Conservation (phyloP, 768 basidiomycete species). For the Mycena alexandri region DNA sequence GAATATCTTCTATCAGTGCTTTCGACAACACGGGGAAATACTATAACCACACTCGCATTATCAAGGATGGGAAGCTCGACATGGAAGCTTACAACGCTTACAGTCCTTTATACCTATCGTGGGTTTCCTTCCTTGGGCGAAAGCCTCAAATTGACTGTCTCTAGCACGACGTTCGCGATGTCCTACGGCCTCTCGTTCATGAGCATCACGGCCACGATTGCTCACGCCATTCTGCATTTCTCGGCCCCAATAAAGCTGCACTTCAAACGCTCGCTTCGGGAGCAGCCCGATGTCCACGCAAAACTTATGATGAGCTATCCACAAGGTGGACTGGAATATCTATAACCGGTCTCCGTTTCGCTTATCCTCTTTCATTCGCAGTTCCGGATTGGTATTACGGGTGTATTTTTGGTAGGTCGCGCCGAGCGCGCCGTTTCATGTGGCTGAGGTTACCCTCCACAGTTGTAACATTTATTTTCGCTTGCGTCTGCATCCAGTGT, state of each 20-base stretch:
- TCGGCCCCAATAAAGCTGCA: constrained; percentile 69
- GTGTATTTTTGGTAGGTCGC: constrained; percentile 58
- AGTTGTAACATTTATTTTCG: constrained; percentile 71
- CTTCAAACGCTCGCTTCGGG: constrained; percentile 62
- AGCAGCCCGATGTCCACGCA: constrained; percentile 72
- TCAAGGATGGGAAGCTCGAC: constrained; percentile 57
- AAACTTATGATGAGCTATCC: constrained; percentile 70
- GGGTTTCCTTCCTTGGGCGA: constrained; percentile 31
- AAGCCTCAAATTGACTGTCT: constrained; percentile 2
- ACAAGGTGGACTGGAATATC: constrained; percentile 48
- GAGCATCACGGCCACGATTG: constrained; percentile 71
- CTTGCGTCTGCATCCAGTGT: constrained; percentile 68
- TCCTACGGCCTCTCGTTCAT: constrained; percentile 73
- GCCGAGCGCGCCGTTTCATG: neutral
- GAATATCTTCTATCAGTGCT: constrained; percentile 61
- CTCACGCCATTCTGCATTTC: constrained; percentile 67
- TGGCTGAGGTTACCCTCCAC: constrained; percentile 4
- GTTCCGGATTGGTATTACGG: constrained; percentile 77
- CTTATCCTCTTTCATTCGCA: constrained; percentile 34
- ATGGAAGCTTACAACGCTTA: constrained; percentile 60
- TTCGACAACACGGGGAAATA: constrained; percentile 69
- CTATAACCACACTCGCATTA: constrained; percentile 60
- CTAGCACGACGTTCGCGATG: constrained; percentile 66
- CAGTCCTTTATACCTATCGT: constrained; percentile 63
- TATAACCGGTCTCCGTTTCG: neutral